Evolutionary conservation across 208 protist genomes (phyloP), one percentile per base, ranked within the genome.

Genomic region (Trypanosoma vivax): DNA sequence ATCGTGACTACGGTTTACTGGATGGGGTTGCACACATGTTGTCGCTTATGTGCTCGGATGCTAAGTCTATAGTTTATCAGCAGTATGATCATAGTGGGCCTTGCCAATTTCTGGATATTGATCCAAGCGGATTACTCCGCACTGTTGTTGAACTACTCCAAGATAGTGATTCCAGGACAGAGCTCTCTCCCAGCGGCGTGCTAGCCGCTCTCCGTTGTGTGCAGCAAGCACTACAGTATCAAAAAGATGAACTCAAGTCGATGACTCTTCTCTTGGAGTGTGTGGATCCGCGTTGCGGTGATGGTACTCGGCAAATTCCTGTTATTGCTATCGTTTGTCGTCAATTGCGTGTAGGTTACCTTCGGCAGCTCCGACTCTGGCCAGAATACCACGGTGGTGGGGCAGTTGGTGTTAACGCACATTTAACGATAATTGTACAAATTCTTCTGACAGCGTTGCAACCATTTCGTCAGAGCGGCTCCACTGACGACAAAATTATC

Each of bases 21-120:
- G 90, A 96, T 60, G 88, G 88, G 21, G 80, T 95, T 10, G 77
- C 69, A n/a, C 82, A 90, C 49, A 81, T 95, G 63, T 54, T 95
- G 9, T 92, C 81, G 9, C 50, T 90, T n/a, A 65, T 89, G n/a
- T 83, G 91, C 50, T 85, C 78, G 1, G 73, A 88, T 43, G 54
- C 86, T 18, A 63, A 79, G 1, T 88, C 82, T 19, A 48, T 83
- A 39, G 70, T 83, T 31, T 90, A 87, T 59, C 69, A 52, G n/a
- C 68, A 66, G 38, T 14, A 51, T 4, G 35, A 39, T 0, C 60
- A 52, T 25, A 34, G 40, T 7, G n/a, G 14, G 24, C 27, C 6
- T 5, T 3, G 50, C 31, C 28, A 10, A 38, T 80, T 86, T 69
- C 50, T 88, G 33, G 73, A 83, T 53, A 70, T 50, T 30, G 74